A percentile compares a stretch with the other conserved stretches of the same genome.
Evolutionary conservation across 805 yeast genomes (phyloP).

Genomic region (Clavispora vitiphila): DNA sequence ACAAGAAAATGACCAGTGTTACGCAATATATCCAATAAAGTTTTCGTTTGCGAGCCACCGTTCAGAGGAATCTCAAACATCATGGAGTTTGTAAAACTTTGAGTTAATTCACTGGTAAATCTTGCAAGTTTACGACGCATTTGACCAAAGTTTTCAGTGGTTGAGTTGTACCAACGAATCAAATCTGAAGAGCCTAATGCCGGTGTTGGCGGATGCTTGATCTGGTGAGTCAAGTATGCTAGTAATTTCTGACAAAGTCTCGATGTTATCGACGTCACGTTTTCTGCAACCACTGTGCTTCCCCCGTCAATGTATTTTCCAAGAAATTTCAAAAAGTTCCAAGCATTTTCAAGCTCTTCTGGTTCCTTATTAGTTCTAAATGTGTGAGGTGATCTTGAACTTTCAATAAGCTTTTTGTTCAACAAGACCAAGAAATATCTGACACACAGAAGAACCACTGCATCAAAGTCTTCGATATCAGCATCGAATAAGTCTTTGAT

Average conservation of each 20-base stretch:
- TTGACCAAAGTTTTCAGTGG: conserved; percentile 68
- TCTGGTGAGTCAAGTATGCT: conserved; percentile 67
- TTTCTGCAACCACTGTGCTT: conserved; percentile 74
- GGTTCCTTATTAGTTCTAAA: conserved; percentile 88
- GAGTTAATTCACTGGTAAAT: conserved; percentile 62
- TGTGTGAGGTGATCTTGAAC: conserved; percentile 55
- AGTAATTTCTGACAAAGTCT: conserved; percentile 65
- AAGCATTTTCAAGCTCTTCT: conserved; percentile 79
- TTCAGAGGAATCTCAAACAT: conserved; percentile 46
- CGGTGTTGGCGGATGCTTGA: conserved; percentile 49
- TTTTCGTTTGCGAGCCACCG: conserved; percentile 42
- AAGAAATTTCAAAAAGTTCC: conserved; percentile 70
- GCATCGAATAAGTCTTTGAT: conserved; percentile 60
- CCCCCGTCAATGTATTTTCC: conserved; percentile 80
- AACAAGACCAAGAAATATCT: conserved; percentile 65
- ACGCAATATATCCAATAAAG: conserved; percentile 52
- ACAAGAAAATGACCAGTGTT: conserved; percentile 71
- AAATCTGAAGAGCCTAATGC: conserved; percentile 29
- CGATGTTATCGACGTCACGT: conserved; percentile 60
- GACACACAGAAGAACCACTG: conserved; percentile 67
- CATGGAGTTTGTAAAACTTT: conserved; percentile 69
- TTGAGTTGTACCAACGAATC: conserved; percentile 60
- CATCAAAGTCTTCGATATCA: conserved; percentile 48
- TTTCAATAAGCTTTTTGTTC: conserved; percentile 72
- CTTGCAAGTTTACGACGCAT: conserved; percentile 78